Evolutionary conservation across 805 yeast genomes (phyloP), one percentile per base, ranked within the genome.

Genomic region (Suhomyces pyralidae): DNA sequence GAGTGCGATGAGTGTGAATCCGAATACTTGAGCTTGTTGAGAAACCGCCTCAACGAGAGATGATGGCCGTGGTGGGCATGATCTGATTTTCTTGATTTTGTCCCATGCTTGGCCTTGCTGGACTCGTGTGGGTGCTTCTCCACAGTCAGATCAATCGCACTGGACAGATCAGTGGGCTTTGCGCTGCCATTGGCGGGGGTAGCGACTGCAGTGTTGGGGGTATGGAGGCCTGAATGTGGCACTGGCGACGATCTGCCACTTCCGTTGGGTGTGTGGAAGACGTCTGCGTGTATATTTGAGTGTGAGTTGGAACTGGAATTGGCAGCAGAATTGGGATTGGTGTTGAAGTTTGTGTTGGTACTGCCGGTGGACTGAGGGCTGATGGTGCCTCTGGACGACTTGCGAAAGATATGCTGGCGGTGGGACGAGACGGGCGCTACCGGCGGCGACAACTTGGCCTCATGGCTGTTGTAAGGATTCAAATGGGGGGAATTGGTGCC

Each of bases 1-100:
- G 46, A 34, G 15, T 43, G 20, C 14, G 22, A n/a, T n/a, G n/a
- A n/a, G n/a, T n/a, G 22, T 22, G 34, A 48, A 25, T 56, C 66
- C 25, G 58, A 53, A 44, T 65, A 68, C 51, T 66, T 73, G 38
- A 78, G 66, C 55, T 79, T 81, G 61, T 81, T 80, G 64, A 83
- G 76, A 62, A 81, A 82, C 51, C 86, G 63, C 58, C 73, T 79
- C 59, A 83, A 64, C 17, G 70, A 64, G 49, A 67, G 62, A 52
- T 70, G 74, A 51, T 59, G 65, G 20, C 59, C 48, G 40, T 51
- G 49, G 26, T 49, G 32, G 15, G 15, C 25, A 19, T 19, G n/a
- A 9, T 40, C 45, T 20, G 45, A 14, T 5, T 24, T 20, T 24
- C 17, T 12, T 3, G 36, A 5, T 32, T 32, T 32, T n/a, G 7